These are phyloP conservation scores for Veloporphyrellus conicus DNA, from an alignment of 1,284 basidiomycete genomes.

Conservation along the genomic window DNA sequence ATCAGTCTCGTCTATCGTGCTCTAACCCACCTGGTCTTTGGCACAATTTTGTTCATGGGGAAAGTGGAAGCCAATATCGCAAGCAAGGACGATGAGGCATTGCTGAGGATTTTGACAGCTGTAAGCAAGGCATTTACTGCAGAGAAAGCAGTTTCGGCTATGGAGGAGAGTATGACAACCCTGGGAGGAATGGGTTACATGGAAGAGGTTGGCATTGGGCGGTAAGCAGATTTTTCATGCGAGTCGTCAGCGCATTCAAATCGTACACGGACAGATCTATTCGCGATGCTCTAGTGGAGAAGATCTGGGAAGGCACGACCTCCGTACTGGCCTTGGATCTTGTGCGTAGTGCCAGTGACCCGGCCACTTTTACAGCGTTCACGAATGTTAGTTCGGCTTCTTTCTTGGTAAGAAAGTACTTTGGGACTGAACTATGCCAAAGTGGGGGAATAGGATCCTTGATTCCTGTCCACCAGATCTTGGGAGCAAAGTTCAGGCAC, in stretches of 20 bases:
- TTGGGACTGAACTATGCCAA: slow-evolving; percentile 5
- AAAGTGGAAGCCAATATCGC: slow-evolving; percentile 55
- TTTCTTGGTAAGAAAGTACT: no score
- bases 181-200: slow-evolving; percentile 80
- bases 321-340: slow-evolving; percentile 69
- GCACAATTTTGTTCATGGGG: slow-evolving; percentile 56
- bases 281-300: slow-evolving; percentile 68
- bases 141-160: slow-evolving; percentile 57
- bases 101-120: slow-evolving; percentile 67
- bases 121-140: slow-evolving; percentile 70
- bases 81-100: slow-evolving; percentile 43
- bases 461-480: slow-evolving; percentile 39
- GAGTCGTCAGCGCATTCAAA: neutral
- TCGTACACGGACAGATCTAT: slow-evolving; percentile 39
- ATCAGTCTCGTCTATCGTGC: slow-evolving; percentile 62
- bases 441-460: slow-evolving; percentile 56
- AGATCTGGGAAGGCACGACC: slow-evolving; percentile 79
- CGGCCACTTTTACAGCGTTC: slow-evolving; percentile 37
- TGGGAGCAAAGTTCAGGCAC: slow-evolving; percentile 20
- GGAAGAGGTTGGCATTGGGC: slow-evolving; percentile 70
- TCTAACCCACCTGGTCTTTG: slow-evolving; percentile 59
- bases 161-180: slow-evolving; percentile 72
- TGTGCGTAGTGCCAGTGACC: slow-evolving; percentile 47
- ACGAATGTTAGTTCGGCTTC: slow-evolving; percentile 29
- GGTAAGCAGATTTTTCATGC: slow-evolving; percentile 35